phyloP scores from a whole-genome alignment of 257 asterid species.

The Avicennia marina region DNA sequence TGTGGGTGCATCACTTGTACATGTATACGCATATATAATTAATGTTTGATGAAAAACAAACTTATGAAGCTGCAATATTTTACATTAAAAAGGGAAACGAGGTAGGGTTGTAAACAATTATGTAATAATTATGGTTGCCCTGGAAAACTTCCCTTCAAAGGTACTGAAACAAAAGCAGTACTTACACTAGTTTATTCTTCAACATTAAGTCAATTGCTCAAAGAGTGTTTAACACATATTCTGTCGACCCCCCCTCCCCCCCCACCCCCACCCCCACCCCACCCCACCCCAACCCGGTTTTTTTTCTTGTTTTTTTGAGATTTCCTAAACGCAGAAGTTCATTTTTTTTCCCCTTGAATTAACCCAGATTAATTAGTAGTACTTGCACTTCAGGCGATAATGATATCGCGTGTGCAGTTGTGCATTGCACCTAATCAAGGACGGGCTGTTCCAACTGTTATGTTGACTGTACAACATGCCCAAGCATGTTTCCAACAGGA shows the following conservation, averaged over 20 bases:
- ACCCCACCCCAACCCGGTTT: too few species aligned
- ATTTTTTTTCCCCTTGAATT: neutral
- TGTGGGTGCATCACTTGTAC: too few species aligned
- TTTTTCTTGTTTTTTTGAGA: too few species aligned
- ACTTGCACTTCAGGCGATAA: neutral
- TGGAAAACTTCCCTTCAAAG: constrained; percentile 32
- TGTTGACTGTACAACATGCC: constrained; percentile 16
- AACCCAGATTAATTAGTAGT: neutral
- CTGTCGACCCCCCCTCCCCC: neutral
- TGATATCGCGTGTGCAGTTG: neutral
- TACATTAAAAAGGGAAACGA: neutral
- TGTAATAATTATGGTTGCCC: constrained; percentile 21
- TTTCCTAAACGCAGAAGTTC: too few species aligned
- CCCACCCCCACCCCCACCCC: too few species aligned
- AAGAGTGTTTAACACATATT: neutral
- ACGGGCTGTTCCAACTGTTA: neutral
- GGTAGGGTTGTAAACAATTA: constrained; percentile 7
- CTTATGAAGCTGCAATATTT: neutral
- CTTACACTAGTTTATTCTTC: constrained; percentile 19
- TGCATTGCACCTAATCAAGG: neutral
- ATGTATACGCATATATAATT: neutral
- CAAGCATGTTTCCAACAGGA: constrained; percentile 19
- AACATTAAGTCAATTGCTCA: constrained; percentile 25
- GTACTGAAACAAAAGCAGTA: constrained; percentile 34
- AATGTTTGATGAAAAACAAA: constrained; percentile 9